These are phyloP conservation scores for Cinnamomum micranthum DNA, from an alignment of 164 flowering plant species.

Conservation along the genomic window DNA sequence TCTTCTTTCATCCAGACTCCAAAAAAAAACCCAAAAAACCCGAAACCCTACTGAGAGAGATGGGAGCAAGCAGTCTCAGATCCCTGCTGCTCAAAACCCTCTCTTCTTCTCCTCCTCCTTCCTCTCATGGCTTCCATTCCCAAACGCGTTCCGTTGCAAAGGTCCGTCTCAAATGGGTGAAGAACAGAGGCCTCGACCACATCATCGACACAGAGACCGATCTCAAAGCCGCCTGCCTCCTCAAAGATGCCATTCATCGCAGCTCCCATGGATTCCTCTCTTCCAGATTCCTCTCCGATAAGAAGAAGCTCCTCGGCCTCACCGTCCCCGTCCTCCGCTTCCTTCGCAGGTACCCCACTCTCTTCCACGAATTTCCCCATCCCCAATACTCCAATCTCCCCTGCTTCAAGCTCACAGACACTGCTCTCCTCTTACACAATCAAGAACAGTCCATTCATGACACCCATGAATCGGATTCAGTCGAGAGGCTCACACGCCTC, in stretches of 20 bases:
- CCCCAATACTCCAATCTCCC: conserved; percentile 52
- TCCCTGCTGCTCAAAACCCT: not conserved
- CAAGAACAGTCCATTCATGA: conserved; percentile 46
- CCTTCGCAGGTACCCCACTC: conserved; percentile 79
- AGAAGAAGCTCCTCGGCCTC: conserved; percentile 84
- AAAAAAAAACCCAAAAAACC: too few species aligned
- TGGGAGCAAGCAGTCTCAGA: not conserved
- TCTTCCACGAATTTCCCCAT: conserved; percentile 74
- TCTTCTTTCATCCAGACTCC: too few species aligned
- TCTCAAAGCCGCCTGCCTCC: conserved; percentile 86
- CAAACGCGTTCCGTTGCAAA: conserved; percentile 27
- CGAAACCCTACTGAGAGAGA: not conserved
- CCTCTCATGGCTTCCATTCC: not conserved
- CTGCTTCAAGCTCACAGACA: conserved; percentile 61
- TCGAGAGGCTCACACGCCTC: conserved; percentile 58
- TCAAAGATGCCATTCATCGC: conserved; percentile 84
- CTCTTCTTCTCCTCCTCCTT: not conserved
- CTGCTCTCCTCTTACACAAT: conserved; percentile 50
- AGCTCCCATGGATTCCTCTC: conserved; percentile 70
- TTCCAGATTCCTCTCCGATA: conserved; percentile 49
- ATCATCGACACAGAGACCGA: conserved; percentile 86
- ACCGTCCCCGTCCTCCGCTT: conserved; percentile 92
- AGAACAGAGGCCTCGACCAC: conserved; percentile 74
- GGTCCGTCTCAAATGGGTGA: conserved; percentile 92
- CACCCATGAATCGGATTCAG: conserved; percentile 34